phyloP scores from a whole-genome alignment of 345 rosid genomes.

The Eucalyptus sp. region DNA sequence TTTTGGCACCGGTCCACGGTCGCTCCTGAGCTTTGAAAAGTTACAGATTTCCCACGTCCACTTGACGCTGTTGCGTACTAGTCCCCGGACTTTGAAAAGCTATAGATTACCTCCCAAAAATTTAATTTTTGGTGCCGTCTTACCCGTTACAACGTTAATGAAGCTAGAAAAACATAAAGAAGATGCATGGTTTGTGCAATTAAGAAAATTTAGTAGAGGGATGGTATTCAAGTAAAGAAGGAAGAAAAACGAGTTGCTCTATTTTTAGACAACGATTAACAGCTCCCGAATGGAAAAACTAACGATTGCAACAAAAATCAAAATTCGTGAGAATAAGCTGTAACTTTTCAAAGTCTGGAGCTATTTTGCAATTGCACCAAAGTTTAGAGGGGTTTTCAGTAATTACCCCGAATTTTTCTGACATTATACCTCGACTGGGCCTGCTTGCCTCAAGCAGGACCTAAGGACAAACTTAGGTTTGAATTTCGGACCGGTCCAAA shows the following conservation, averaged over 20 bases:
- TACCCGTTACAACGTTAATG: background rate
- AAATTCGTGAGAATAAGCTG: background rate
- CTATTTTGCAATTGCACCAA: background rate
- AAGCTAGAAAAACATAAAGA: background rate
- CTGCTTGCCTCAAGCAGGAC: background rate
- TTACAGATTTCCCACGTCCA: background rate
- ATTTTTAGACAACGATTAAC: background rate
- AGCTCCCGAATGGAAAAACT: background rate
- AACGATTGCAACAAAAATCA: background rate
- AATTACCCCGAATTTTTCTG: background rate
- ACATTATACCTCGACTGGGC: background rate
- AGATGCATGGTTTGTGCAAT: background rate
- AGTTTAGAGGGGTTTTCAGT: background rate
- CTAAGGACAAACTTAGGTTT: background rate
- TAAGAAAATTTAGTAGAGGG: background rate
- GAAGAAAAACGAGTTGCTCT: background rate
- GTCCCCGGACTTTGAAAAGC: background rate
- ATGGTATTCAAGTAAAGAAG: background rate
- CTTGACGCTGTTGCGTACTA: background rate
- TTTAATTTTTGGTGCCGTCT: background rate
- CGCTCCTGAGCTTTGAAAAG: background rate
- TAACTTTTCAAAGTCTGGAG: background rate
- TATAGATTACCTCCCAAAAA: background rate
- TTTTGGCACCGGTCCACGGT: background rate
- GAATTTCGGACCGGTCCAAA: background rate